Conservation (phyloP, 2,329 filamentous ascomycete genomes). For the Knufia petricola region DNA sequence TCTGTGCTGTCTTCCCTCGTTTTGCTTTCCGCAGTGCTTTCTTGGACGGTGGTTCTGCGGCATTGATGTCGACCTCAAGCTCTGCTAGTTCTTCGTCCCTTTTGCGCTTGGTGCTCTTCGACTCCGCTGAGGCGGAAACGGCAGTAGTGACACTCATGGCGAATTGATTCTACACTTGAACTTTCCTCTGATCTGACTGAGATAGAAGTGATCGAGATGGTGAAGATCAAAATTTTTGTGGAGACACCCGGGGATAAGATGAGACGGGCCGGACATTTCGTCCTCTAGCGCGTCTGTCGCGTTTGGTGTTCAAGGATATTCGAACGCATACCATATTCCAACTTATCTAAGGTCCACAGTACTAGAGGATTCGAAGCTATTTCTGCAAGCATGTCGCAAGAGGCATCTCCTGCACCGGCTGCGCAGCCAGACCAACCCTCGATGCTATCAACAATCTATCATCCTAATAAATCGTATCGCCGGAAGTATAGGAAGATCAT, state of each 20-base stretch:
- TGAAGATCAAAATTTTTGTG: slow-evolving; percentile 2
- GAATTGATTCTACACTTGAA: not conserved
- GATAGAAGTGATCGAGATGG: not conserved
- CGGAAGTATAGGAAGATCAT: slow-evolving; percentile 92
- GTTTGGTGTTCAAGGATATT: not conserved
- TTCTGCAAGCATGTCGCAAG: not conserved
- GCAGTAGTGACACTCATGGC: slow-evolving; percentile 16
- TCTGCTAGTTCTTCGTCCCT: slow-evolving; percentile 34
- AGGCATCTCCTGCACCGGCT: not conserved
- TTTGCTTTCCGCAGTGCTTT: slow-evolving; percentile 83
- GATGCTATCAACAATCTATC: slow-evolving; percentile 1
- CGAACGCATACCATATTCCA: too few species aligned
- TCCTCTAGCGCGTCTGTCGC: slow-evolving; percentile 3
- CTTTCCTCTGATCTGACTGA: too few species aligned
- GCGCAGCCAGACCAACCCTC: slow-evolving; percentile 4
- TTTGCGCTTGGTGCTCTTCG: slow-evolving; percentile 13
- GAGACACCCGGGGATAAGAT: not conserved
- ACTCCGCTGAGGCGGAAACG: not conserved
- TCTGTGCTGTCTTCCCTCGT: slow-evolving; percentile 42
- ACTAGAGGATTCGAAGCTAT: not conserved
- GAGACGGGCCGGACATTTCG: too few species aligned
- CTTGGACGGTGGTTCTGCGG: slow-evolving; percentile 93
- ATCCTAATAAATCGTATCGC: slow-evolving; percentile 22
- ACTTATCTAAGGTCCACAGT: too few species aligned
- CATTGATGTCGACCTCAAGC: slow-evolving; percentile 78